Evolutionary conservation across 192 early-diverging fungal species (phyloP), one percentile per base, ranked within the genome.

Genomic region (Coemansia sp.): DNA sequence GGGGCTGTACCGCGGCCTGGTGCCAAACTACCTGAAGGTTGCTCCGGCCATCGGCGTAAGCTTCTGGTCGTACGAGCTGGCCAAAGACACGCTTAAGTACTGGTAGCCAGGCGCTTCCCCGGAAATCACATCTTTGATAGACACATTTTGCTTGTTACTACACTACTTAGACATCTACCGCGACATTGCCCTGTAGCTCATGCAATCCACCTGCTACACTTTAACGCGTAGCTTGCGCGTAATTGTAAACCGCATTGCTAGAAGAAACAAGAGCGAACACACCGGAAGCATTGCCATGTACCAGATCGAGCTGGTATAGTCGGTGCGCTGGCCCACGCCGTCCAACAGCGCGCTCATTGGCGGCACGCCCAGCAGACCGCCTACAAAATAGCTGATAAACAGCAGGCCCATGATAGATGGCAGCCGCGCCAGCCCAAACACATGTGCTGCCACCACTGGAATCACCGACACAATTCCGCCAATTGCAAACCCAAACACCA

Each of bases 1-100:
- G 12, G 90, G 89, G 8, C 70, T 90, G 23, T 92, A 92, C 69
- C 86, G 86, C 41, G 92, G 92, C 22, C 81, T 92, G 68, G 75
- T 90, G 39, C 90, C 92, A 22, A 94, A 94, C 67, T 90, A 92
- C 69, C 69, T 94, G 32, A 94, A 94, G 67, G 90, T 94, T 3
- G 90, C 88, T 0, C 92, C 92, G 17, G 92, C 90, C 11, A 92
- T 91, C 51, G 88, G 88, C 60, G 88, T 94, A 39, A 89, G 88
- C 51, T 91, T 94, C 77, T 87, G 88, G 65, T 87, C 89, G 12
- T 92, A 94, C 53, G 92, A 94, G 66, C 74, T 86, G 69, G 87
- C 85, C 63, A 91, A 90, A 70, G 89, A 92, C 15, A 48, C 82
- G 12, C 72, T 92, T 50, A 81, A 81, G 63, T 29, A 65, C 67